A percentile compares a stretch with the other conserved stretches of the same genome.
Evolutionary conservation across 108 stramenopile species (phyloP).

Genomic region (Cylindrotheca closterium): DNA sequence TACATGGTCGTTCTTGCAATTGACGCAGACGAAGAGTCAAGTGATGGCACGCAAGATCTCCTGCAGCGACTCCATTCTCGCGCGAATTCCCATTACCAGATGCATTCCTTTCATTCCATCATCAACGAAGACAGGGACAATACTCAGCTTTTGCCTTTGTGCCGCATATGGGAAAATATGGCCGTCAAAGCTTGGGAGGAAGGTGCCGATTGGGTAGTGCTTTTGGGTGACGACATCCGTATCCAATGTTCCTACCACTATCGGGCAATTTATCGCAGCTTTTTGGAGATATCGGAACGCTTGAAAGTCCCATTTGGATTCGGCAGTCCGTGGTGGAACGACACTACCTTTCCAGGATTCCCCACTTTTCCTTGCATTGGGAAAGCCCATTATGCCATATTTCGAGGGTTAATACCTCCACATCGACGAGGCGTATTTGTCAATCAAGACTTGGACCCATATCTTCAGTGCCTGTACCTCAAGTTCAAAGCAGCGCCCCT

Average conservation of each 20-base stretch:
- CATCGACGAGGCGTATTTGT: constrained; percentile 33
- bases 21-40: constrained; percentile 37
- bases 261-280: constrained; percentile 34
- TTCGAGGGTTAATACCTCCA: constrained; percentile 40
- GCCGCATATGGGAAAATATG: constrained; percentile 45
- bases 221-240: constrained; percentile 56
- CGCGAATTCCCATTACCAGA: background rate
- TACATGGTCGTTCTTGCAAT: constrained; percentile 44
- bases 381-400: constrained; percentile 39
- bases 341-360: constrained; percentile 52
- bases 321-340: constrained; percentile 56
- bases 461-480: constrained; percentile 42
- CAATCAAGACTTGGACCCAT: constrained; percentile 60
- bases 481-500: constrained; percentile 35
- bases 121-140: constrained; percentile 4
- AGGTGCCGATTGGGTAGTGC: constrained; percentile 48
- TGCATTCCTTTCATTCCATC: constrained; percentile 15
- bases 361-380: constrained; percentile 57
- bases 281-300: constrained; percentile 33
- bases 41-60: constrained; percentile 10
- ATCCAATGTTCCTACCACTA: constrained; percentile 30
- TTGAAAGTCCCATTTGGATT: constrained; percentile 28
- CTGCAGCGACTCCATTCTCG: background rate
- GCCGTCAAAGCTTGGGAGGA: constrained; percentile 34
- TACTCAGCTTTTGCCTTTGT: constrained; percentile 35